These are phyloP conservation scores for Malus sieversii DNA, from an alignment of 306 rosid species.

Conservation along the genomic window DNA sequence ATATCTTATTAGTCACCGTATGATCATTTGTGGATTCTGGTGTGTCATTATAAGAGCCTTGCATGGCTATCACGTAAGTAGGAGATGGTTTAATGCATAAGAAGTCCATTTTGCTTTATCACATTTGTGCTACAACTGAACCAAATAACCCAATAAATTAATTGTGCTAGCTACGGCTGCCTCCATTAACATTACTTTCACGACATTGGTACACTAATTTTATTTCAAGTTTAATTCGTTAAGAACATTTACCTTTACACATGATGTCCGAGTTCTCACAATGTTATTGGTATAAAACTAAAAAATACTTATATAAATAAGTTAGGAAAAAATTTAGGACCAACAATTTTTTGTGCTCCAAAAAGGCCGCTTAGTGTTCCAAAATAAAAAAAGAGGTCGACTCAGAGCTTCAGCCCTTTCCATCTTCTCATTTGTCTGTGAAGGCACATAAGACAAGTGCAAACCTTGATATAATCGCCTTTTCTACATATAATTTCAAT, in stretches of 20 bases:
- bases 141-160: background rate
- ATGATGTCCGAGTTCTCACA: no score
- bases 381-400: background rate
- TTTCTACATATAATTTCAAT: background rate
- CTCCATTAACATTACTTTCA: background rate
- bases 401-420: background rate
- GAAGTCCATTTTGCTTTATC: background rate
- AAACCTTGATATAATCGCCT: background rate
- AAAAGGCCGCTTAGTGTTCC: background rate
- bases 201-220: background rate
- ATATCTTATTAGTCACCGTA: background rate
- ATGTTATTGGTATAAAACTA: no score
- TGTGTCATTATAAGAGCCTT: background rate
- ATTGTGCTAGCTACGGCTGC: background rate
- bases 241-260: no score
- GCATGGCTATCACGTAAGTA: background rate
- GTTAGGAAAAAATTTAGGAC: no score
- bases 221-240: no score
- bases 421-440: background rate
- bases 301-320: no score
- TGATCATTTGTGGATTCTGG: background rate
- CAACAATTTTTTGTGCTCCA: no score
- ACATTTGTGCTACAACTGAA: background rate
- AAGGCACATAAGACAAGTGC: background rate
- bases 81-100: background rate